These are phyloP conservation scores for Aspergillus japonicus DNA, from an alignment of 2,329 filamentous ascomycete genomes.

Conservation along the genomic window DNA sequence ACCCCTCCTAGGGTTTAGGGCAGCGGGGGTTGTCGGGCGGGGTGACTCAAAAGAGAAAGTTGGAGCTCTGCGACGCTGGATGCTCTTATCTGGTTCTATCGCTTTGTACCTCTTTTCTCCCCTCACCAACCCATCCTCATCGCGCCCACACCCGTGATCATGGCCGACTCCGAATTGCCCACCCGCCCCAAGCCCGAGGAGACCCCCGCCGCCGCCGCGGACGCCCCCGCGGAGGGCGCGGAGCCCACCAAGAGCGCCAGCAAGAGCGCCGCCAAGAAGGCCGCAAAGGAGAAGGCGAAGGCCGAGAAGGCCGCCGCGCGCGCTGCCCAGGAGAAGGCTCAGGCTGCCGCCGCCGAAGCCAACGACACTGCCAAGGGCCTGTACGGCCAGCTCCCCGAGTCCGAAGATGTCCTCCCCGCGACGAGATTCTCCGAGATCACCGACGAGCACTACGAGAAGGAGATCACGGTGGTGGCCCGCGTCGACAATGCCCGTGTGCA, in stretches of 20 bases:
- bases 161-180: slow-evolving; percentile 43
- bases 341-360: slow-evolving; percentile 64
- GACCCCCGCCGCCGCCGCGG: slow-evolving; percentile 27
- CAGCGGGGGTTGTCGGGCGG: slow-evolving; percentile 23
- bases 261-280: slow-evolving; percentile 83
- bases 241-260: slow-evolving; percentile 46
- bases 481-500: slow-evolving; percentile 86
- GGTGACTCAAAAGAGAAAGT: slow-evolving; percentile 29
- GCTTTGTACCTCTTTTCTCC: not conserved
- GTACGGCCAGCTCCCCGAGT: slow-evolving; percentile 70
- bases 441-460: slow-evolving; percentile 65
- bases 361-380: slow-evolving; percentile 64
- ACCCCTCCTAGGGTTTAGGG: slow-evolving; percentile 40
- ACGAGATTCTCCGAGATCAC: slow-evolving; percentile 54
- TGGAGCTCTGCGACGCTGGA: slow-evolving; percentile 2
- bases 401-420: slow-evolving; percentile 60
- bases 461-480: slow-evolving; percentile 73
- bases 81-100: not conserved
- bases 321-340: slow-evolving; percentile 72
- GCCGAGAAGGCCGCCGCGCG: slow-evolving; percentile 69
- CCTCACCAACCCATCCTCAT: not conserved
- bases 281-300: slow-evolving; percentile 86
- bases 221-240: slow-evolving; percentile 36
- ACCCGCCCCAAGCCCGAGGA: slow-evolving; percentile 42
- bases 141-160: slow-evolving; percentile 19